These are phyloP conservation scores for Pseudogymnoascus verrucosus DNA, from an alignment of 2,329 filamentous ascomycete genomes.

Conservation along the genomic window DNA sequence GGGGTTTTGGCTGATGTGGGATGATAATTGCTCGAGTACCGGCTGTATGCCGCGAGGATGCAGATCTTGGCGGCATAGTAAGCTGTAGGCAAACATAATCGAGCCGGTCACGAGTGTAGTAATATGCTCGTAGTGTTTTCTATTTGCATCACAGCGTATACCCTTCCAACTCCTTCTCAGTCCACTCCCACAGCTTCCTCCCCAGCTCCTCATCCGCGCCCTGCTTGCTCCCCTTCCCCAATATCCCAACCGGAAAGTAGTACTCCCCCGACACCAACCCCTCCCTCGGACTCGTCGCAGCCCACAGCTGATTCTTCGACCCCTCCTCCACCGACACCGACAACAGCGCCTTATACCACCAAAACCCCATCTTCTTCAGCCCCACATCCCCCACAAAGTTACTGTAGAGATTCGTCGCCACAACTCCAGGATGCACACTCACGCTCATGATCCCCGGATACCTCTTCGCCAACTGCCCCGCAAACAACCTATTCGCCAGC, in stretches of 20 bases:
- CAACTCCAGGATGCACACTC: slow-evolving; percentile 35
- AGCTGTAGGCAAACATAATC: not conserved
- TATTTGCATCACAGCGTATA: slow-evolving; percentile 10
- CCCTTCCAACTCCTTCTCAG: slow-evolving; percentile 21
- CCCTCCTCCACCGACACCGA: slow-evolving; percentile 29
- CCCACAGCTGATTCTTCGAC: slow-evolving; percentile 35
- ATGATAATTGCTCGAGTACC: not conserved
- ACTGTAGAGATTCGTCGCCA: slow-evolving; percentile 17
- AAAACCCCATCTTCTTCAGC: slow-evolving; percentile 9
- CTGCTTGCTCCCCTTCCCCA: slow-evolving; percentile 18
- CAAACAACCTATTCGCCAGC: slow-evolving; percentile 40
- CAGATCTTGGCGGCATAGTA: not conserved
- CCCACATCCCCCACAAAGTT: slow-evolving; percentile 13
- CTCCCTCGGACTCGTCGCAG: slow-evolving; percentile 28
- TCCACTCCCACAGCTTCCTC: slow-evolving; percentile 34
- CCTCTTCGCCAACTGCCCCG: slow-evolving; percentile 32
- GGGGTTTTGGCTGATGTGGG: not conserved
- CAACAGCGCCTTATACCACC: slow-evolving; percentile 11
- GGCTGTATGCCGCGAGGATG: not conserved
- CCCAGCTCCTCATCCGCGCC: slow-evolving; percentile 26
- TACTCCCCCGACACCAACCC: slow-evolving; percentile 28
- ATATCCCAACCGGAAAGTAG: slow-evolving; percentile 30
- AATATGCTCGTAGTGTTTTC: not conserved
- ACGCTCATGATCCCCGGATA: slow-evolving; percentile 33
- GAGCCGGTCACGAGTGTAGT: not conserved